phyloP scores from a whole-genome alignment of 805 yeast species.

The Schwanniomyces pseudopolymorphus region DNA sequence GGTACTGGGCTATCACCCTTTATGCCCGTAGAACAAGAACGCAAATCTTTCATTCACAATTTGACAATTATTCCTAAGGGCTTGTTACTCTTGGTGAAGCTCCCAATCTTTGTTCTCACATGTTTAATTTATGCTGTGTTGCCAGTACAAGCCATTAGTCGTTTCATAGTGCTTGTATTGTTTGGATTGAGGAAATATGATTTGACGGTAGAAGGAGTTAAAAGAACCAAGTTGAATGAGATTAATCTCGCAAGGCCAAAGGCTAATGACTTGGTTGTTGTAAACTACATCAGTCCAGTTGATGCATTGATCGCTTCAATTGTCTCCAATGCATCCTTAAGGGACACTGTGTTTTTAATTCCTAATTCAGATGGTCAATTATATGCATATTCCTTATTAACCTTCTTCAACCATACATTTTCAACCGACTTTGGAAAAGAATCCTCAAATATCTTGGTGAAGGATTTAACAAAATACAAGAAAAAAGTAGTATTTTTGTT shows the following conservation, averaged over 20 bases:
- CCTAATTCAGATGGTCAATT: conserved; percentile 39
- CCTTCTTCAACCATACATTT: conserved; percentile 26
- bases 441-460: conserved; percentile 11
- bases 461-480: conserved; percentile 22
- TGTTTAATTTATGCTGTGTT: conserved; percentile 11
- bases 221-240: conserved; percentile 37
- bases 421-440: conserved; percentile 1
- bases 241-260: conserved; percentile 34
- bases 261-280: conserved; percentile 50
- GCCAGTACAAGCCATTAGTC: conserved; percentile 18
- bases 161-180: conserved; percentile 20
- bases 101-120: conserved; percentile 24
- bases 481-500: conserved; percentile 55
- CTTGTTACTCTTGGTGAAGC: conserved; percentile 21
- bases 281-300: conserved; percentile 59
- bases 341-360: conserved; percentile 30
- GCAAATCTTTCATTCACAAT: conserved; percentile 10
- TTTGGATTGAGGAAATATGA: conserved; percentile 40
- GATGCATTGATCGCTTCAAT: conserved; percentile 45
- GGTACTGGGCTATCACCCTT: conserved; percentile 95
- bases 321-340: conserved; percentile 23
- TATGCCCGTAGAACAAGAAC: conserved; percentile 49
- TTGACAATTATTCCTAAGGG: conserved; percentile 3
- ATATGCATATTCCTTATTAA: conserved; percentile 22
- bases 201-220: conserved; percentile 50